Evolutionary conservation across 129 eudicot genomes (phyloP), one percentile per base, ranked within the genome.

Genomic region (Arctium lappa): DNA sequence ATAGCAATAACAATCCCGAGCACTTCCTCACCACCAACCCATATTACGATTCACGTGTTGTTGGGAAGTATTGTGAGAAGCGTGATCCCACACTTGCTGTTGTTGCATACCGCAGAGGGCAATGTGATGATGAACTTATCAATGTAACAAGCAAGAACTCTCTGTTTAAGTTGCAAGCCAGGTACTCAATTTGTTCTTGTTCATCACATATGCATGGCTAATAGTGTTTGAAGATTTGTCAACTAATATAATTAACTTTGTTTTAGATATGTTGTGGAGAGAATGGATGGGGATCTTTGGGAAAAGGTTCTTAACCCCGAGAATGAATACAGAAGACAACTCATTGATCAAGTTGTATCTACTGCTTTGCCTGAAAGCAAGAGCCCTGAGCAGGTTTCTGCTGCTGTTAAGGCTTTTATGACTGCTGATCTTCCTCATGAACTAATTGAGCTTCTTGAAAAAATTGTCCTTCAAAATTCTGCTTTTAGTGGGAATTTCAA

Each of bases 361-460:
- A 88, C 94, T 71, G 91, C 98, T 68, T 75, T 95, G 84, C 98
- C 98, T 0, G 98, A 93, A 76, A 91, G 95, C 91, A 95, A 93
- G 85, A 91, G 97, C 82, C 99, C 99, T 0, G 99, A 95, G 77
- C 97, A 93, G 78, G 98, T 95, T 44, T 95, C 98, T 79, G 97
- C 97, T 8, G 97, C 99, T 77, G 99, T 95, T 73, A 95, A 95
- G 77, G 97, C 99, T 42, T 95, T 93, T 79, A 95, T 95, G 98
- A 91, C 99, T 22, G 99, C 99, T 70, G 99, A 95, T 86, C 97
- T 95, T 53, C 99, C 99, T 40, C 97, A 95, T 80, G 99, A 95
- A 74, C 83, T 95, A 37, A 95, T 95, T 34, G 99, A 93, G 86
- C 94, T 95, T 75, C 95, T 95, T 18, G 98, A 95, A 85, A 95